Evolutionary conservation across 305 asterid species (phyloP).

Genomic region (Salvia sclarea): DNA sequence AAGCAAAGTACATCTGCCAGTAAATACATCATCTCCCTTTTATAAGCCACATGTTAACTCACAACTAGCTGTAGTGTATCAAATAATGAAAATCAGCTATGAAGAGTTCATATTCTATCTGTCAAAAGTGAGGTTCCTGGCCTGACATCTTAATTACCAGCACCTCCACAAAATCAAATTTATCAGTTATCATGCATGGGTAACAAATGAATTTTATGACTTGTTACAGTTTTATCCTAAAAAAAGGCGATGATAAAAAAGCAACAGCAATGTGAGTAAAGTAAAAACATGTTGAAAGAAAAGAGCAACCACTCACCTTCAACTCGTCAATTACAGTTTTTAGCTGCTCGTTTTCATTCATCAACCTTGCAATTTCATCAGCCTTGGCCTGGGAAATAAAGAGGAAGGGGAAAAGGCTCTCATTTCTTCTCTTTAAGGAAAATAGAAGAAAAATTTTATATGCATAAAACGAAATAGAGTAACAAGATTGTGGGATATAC

Average conservation of each 20-base stretch:
- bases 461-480: slow-evolving; percentile 10
- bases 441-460: slow-evolving; percentile 24
- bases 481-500: slow-evolving; percentile 5
- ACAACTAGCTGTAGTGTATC: slow-evolving; percentile 1
- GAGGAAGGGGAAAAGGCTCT: slow-evolving; percentile 11
- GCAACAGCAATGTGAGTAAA: not conserved
- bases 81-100: not conserved
- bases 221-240: slow-evolving; percentile 5
- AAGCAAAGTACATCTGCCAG: not conserved
- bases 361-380: slow-evolving; percentile 88
- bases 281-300: not conserved
- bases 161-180: slow-evolving; percentile 6
- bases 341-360: slow-evolving; percentile 88
- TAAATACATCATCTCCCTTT: not conserved
- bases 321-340: slow-evolving; percentile 65
- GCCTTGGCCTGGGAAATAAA: slow-evolving; percentile 74
- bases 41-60: not conserved
- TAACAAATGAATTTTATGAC: not conserved
- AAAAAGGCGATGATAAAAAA: slow-evolving; percentile 1
- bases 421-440: slow-evolving; percentile 18
- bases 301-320: slow-evolving; percentile 49
- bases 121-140: slow-evolving; percentile 11
- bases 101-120: slow-evolving; percentile 4
- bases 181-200: not conserved
- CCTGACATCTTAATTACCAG: slow-evolving; percentile 2